These are phyloP conservation scores for Aphanomyces invadans DNA, from an alignment of 352 stramenopile genomes.

Conservation along the genomic window DNA sequence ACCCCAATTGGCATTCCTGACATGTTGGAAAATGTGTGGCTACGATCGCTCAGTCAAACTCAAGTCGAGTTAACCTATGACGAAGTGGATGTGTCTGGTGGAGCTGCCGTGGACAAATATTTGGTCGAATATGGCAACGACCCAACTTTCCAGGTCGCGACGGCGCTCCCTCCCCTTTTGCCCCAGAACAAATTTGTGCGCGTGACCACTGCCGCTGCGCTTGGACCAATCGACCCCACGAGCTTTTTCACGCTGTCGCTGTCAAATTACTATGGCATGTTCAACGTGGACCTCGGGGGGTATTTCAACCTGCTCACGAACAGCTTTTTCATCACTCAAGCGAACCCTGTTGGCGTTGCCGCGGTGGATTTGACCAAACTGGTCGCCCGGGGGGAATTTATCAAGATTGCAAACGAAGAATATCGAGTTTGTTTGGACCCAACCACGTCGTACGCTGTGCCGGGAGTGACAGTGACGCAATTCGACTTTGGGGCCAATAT, in stretches of 20 bases:
- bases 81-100: constrained; percentile 47
- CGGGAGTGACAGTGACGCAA: constrained; percentile 29
- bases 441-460: constrained; percentile 42
- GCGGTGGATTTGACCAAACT: constrained; percentile 29
- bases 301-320: constrained; percentile 36
- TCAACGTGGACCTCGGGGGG: constrained; percentile 39
- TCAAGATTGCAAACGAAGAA: constrained; percentile 50
- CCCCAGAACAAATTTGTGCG: constrained; percentile 42
- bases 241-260: constrained; percentile 59
- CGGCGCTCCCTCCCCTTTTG: constrained; percentile 27
- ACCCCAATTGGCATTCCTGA: constrained; percentile 34
- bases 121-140: constrained; percentile 41
- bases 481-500: constrained; percentile 29
- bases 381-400: constrained; percentile 54
- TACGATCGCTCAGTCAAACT: constrained; percentile 33
- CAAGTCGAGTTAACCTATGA: constrained; percentile 53
- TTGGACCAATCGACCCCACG: constrained; percentile 47
- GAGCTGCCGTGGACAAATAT: constrained; percentile 48
- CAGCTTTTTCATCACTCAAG: constrained; percentile 43
- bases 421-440: constrained; percentile 60
- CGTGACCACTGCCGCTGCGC: constrained; percentile 60
- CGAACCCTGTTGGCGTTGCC: constrained; percentile 36
- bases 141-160: constrained; percentile 28
- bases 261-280: constrained; percentile 42
- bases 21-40: constrained; percentile 38